Conservation (phyloP, 257 asterid species). For the Thymus quinquecostatus region DNA sequence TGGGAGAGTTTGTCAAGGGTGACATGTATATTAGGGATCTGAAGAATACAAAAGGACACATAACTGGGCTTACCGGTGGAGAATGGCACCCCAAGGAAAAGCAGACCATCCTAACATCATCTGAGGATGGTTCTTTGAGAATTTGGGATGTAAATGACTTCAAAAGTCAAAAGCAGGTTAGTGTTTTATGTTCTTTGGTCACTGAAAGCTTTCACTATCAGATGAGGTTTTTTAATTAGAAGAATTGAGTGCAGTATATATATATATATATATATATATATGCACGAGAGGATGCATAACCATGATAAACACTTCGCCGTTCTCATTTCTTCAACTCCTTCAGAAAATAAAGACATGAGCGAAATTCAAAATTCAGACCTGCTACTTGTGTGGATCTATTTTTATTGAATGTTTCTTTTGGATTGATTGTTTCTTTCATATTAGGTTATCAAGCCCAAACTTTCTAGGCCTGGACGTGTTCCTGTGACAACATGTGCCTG, state of each 20-base stretch:
- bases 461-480: constrained; percentile 85
- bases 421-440: constrained; percentile 37
- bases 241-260: not conserved
- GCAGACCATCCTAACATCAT: constrained; percentile 90
- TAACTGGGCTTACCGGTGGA: constrained; percentile 94
- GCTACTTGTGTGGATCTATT: constrained; percentile 4
- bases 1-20: constrained; percentile 93
- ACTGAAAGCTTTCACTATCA: constrained; percentile 24
- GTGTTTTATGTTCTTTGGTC: constrained; percentile 27
- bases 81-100: constrained; percentile 92
- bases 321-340: constrained; percentile 13
- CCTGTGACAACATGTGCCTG: constrained; percentile 92
- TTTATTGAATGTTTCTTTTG: not conserved
- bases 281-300: not conserved
- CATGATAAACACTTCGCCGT: not conserved
- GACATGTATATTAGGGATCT: constrained; percentile 98
- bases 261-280: constrained; percentile 17
- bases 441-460: constrained; percentile 95
- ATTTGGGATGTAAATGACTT: constrained; percentile 97
- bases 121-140: constrained; percentile 93
- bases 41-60: constrained; percentile 96
- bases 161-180: constrained; percentile 93
- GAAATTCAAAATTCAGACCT: not conserved
- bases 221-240: constrained; percentile 3
- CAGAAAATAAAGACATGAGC: constrained; percentile 1